Evolutionary conservation across 2,329 filamentous ascomycete genomes (phyloP), one percentile per base, ranked within the genome.

Genomic region (Hypoxylon sp.): DNA sequence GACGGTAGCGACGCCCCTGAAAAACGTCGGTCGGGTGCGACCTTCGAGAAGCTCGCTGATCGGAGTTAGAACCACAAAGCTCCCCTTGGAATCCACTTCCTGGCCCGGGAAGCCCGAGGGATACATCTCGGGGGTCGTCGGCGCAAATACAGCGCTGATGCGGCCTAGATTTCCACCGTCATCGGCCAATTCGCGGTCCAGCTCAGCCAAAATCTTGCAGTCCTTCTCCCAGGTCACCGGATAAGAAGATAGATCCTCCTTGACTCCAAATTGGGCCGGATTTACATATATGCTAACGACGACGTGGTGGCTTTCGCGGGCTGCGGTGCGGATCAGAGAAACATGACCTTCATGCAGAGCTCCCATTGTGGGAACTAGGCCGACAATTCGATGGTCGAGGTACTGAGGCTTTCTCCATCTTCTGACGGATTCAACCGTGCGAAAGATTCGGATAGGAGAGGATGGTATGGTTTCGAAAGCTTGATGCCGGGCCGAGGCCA

Each of bases 351-450:
- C 87, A 79, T 99, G 96, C n/a, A 99, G 86, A 52, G 96, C 96
- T 68, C 96, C 96, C 96, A 99, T 98, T 30, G 96, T 99, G 1
- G 96, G 96, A 34, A 99, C 94, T 27, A 99, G 88, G 63, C 91
- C 93, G 62, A 99, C 89, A 46, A 89, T 90, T 61, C 90, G 88
- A 72, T 90, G 87, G 74, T 89, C 84, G 64, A 88, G 80, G 34
- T 88, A 81, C 65, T 94, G 88, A 41, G 88, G 85, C 21, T 82
- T 85, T 34, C 93, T 89, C 83, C 90, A 91, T 72, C 84, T 79
- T 39, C 93, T 91, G 54, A 97, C 82, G 9, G 88, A 83, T 12
- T 89, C 81, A 63, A 96, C 89, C 78, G 92, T 87, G 73, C 92
- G 92, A 77, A 97, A 91, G 73, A 97, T 79, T 65, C 87, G 87